phyloP scores from a whole-genome alignment of 148 eudicot genomes.

The Diospyros kaki region DNA sequence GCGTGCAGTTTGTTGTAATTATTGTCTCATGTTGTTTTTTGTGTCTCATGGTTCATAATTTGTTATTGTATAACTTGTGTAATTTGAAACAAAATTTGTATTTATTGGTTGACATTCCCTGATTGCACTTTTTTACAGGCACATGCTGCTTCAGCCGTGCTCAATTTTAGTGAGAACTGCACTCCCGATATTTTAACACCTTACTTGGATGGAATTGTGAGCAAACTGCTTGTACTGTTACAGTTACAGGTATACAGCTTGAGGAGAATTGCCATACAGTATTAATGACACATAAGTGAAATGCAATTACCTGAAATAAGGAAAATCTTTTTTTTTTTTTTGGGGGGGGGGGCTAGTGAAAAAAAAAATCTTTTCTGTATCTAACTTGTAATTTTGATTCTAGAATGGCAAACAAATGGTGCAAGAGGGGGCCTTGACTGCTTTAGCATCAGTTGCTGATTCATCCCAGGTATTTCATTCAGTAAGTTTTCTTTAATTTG shows the following conservation, averaged over 20 bases:
- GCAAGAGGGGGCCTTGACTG: slow-evolving; percentile 84
- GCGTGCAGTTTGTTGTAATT: too few relatives aligned
- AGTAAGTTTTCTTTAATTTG: neutral
- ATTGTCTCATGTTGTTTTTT: too few relatives aligned
- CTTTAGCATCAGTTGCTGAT: slow-evolving; percentile 85
- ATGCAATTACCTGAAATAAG: too few relatives aligned
- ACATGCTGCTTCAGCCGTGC: slow-evolving; percentile 86
- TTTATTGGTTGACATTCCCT: too few relatives aligned
- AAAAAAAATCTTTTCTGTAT: too few relatives aligned
- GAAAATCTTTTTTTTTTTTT: too few relatives aligned
- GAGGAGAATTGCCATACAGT: too few relatives aligned
- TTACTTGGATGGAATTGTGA: slow-evolving; percentile 66
- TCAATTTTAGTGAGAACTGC: slow-evolving; percentile 79
- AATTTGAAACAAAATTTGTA: too few relatives aligned
- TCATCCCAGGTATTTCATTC: slow-evolving; percentile 62
- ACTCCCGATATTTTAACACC: slow-evolving; percentile 69
- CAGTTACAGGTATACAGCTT: slow-evolving; percentile 34
- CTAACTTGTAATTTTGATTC: neutral
- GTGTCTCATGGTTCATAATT: too few relatives aligned
- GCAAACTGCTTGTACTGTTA: slow-evolving; percentile 61
- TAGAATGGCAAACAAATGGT: slow-evolving; percentile 87
- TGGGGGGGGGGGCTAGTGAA: too few relatives aligned
- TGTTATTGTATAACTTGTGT: too few relatives aligned
- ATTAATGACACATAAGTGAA: too few relatives aligned
- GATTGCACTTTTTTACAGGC: slow-evolving; percentile 33